phyloP scores from a whole-genome alignment of 768 basidiomycete genomes.

The Serendipita sp. region DNA sequence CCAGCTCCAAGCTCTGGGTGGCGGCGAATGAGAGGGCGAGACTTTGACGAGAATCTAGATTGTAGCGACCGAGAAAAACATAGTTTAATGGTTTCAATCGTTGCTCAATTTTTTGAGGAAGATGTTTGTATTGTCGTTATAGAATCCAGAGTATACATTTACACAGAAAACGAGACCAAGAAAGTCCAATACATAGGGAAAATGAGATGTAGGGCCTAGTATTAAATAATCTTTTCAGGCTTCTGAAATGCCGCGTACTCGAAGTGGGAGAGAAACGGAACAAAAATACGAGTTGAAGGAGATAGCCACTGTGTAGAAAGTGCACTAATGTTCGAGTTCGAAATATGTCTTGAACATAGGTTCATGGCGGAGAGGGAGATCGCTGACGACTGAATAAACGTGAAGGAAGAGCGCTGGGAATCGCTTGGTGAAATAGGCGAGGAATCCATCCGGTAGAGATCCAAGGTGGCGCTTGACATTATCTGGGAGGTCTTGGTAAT shows the following conservation, averaged over 20 bases:
- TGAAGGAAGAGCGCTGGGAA: slow-evolving; percentile 86
- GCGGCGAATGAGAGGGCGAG: no score
- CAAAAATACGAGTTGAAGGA: no score
- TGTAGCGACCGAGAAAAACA: no score
- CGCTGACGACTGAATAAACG: slow-evolving; percentile 68
- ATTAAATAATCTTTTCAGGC: no score
- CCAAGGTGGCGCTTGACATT: slow-evolving; percentile 80
- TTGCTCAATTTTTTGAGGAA: no score
- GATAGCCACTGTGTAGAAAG: not conserved
- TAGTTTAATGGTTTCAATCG: no score
- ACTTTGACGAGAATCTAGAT: no score
- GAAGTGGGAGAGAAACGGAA: not conserved
- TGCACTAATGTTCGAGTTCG: slow-evolving; percentile 30
- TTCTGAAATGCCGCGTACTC: not conserved
- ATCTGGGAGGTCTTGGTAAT: slow-evolving; percentile 93
- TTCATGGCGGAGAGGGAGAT: slow-evolving; percentile 59
- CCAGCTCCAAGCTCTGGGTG: no score
- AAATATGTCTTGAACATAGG: slow-evolving; percentile 88
- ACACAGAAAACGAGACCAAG: no score
- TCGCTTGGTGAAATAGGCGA: slow-evolving; percentile 85
- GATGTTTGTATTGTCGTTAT: no score
- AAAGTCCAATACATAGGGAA: not conserved
- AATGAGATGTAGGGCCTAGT: not conserved
- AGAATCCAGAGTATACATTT: no score
- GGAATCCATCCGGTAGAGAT: slow-evolving; percentile 80